Base-by-base conservation (phyloP, 1,284 basidiomycete genomes). In the Austroboletus niveus region DNA sequence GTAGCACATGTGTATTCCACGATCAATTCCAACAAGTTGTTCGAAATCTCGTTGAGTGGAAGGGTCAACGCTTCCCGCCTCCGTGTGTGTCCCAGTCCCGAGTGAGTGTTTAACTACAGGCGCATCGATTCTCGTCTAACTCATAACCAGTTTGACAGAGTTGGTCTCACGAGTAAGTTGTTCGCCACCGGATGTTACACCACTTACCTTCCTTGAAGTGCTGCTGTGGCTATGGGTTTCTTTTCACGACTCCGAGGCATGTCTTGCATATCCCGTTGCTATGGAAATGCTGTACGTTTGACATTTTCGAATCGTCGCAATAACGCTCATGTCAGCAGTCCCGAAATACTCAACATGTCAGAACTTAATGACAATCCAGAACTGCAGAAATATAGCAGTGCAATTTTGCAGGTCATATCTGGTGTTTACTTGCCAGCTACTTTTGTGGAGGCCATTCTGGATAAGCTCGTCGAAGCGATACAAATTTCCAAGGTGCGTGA, bases 201-300 rank as follows among this genome's bases (percentile, higher is more conserved):
- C 42, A 14, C 47, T 62, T 63, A 56, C 57, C 46, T 47, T 39
- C 35, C n/a, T 51, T 31, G 42, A 55, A 89, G 87, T 92, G 54
- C 66, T 93, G 27, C 79, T 86, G 59, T 92, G 87, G 88, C 75
- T 92, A 45, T 93, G 89, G 90, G 72, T 81, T 30, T 80, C 80
- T 36, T 81, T 84, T 30, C 82, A 90, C 70, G 78, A 81, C 36
- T 72, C 81, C n/a, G 79, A 85, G 60, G 85, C 87, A 32, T 77
- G 77, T 41, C 70, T 85, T 49, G 75, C 85, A 40, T 84, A 92
- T 69, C 87, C 89, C 27, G 92, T 91, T 61, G 76, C 85, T 43
- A 76, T 89, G 47, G 79, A 82, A 15, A 76, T 93, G 69, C 75
- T 94, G 89, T 93, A 59, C 58, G 88, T 75, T 42, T 48, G 4